Percentiles rank a stretch among this genome's conserved stretches.
Conservation (phyloP, 2,329 filamentous ascomycete genomes). For the Aspergillus unguis region DNA sequence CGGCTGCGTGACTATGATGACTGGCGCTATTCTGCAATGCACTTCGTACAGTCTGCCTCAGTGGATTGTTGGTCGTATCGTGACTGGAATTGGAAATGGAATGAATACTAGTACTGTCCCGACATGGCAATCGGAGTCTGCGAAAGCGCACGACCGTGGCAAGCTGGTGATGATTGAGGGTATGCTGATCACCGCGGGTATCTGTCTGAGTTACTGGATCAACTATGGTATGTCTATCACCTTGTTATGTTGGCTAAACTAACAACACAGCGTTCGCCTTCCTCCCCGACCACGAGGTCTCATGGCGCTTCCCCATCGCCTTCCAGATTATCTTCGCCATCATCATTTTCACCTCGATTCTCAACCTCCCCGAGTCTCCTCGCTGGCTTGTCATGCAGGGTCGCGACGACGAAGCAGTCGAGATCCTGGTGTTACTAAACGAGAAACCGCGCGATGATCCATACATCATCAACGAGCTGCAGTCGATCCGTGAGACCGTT, state of each 20-base stretch:
- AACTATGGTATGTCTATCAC: conserved; percentile 14
- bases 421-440: conserved; percentile 12
- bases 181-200: conserved; percentile 18
- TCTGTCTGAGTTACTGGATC: conserved; percentile 19
- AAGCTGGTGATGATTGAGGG: conserved; percentile 21
- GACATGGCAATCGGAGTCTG: conserved; percentile 20
- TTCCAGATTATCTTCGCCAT: conserved; percentile 19
- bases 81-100: conserved; percentile 20
- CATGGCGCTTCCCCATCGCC: conserved; percentile 20
- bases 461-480: conserved; percentile 8
- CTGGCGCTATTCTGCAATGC: conserved; percentile 18
- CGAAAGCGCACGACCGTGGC: conserved; percentile 18
- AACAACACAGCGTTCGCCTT: neutral
- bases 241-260: neutral
- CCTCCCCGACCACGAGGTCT: conserved; percentile 8
- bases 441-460: conserved; percentile 11
- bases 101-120: conserved; percentile 22
- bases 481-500: conserved; percentile 50
- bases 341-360: conserved; percentile 18
- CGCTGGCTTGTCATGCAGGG: conserved; percentile 19
- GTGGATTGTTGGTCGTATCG: conserved; percentile 20
- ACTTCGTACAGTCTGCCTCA: conserved; percentile 19
- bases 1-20: conserved; percentile 18
- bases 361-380: conserved; percentile 18
- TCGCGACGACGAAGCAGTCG: conserved; percentile 15